These are phyloP conservation scores for Lasiodiplodia sp. DNA, from an alignment of 2,329 filamentous ascomycete species.

Conservation along the genomic window DNA sequence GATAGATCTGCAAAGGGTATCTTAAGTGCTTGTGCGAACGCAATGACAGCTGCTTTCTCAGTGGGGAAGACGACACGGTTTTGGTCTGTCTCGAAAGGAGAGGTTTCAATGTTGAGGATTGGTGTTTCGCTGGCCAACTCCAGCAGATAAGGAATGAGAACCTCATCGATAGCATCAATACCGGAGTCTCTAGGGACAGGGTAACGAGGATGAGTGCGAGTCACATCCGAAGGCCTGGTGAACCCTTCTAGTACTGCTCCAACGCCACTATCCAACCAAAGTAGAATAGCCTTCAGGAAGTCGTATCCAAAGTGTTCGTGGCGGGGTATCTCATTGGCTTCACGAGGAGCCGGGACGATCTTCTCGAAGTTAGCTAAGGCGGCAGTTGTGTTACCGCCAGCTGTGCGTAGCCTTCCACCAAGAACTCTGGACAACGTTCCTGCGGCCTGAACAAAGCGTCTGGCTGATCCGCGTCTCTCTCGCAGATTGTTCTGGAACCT, in stretches of 20 bases:
- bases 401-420: constrained; percentile 60
- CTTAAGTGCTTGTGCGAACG: constrained; percentile 62
- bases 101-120: constrained; percentile 64
- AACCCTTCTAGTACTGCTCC: constrained; percentile 64
- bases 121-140: constrained; percentile 56
- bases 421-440: constrained; percentile 64
- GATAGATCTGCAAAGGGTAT: constrained; percentile 61
- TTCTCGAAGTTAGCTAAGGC: constrained; percentile 51
- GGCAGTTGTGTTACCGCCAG: constrained; percentile 45
- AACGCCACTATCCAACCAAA: constrained; percentile 68
- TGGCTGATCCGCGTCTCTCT: constrained; percentile 61
- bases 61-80: constrained; percentile 59
- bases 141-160: constrained; percentile 67
- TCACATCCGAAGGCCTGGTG: constrained; percentile 39
- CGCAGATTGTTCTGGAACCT: constrained; percentile 63
- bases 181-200: constrained; percentile 61
- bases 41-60: constrained; percentile 63
- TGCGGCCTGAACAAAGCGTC: constrained; percentile 68
- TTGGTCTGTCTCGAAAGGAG: constrained; percentile 64
- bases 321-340: constrained; percentile 39
- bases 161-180: constrained; percentile 61
- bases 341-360: constrained; percentile 54
- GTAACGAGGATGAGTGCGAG: constrained; percentile 51
- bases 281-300: constrained; percentile 67
- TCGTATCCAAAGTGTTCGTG: constrained; percentile 68